Evolutionary conservation across 106 monocot species (phyloP), one percentile per base, ranked within the genome.

Genomic region (Apostasia ramifera): DNA sequence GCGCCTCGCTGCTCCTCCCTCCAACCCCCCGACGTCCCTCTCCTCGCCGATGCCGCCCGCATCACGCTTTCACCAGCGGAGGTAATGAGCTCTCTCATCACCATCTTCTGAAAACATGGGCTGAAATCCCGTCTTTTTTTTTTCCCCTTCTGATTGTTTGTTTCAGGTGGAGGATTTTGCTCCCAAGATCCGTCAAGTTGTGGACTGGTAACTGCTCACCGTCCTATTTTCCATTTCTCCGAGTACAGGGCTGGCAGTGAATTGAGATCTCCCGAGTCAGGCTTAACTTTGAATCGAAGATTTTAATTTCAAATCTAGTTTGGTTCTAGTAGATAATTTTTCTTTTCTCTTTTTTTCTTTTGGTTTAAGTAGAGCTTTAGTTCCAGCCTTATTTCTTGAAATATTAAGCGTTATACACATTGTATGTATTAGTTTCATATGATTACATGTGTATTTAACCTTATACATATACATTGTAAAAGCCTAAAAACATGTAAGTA

Each of bases 11-110:
- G 57, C 55, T 37, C 71, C 2, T 49, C 74, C 45, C 82, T 79
- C 55, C 56, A 81, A 44, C 63, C 81, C 9, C 77, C 81, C 6
- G 73, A 81, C 73, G 57, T 81, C 5, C 40, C 51, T 38, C 66
- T 66, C 43, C 79, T 83, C 57, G 83, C 83, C 67, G 71, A 76
- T 41, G 58, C 79, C 13, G 79, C 83, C n/a, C 79, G 83, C 66
- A 83, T 83, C 68, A 71, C 79, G 38, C 83, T 83, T 57, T 75
- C 83, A 41, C 61, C 75, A 1, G 8, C 55, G 41, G 83, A 83
- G 75, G 83, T 72, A 26, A 15, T 1, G 0, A 8, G 2, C n/a
- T 6, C 14, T n/a, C 9, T 67, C 44, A 6, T 39, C 14, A 14
- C 49, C 51, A 2, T 10, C 2, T 48, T 39, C 2, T 65, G 13